phyloP scores from a whole-genome alignment of 192 early-diverging fungal genomes.

The Spizellomyces punctatus region DNA sequence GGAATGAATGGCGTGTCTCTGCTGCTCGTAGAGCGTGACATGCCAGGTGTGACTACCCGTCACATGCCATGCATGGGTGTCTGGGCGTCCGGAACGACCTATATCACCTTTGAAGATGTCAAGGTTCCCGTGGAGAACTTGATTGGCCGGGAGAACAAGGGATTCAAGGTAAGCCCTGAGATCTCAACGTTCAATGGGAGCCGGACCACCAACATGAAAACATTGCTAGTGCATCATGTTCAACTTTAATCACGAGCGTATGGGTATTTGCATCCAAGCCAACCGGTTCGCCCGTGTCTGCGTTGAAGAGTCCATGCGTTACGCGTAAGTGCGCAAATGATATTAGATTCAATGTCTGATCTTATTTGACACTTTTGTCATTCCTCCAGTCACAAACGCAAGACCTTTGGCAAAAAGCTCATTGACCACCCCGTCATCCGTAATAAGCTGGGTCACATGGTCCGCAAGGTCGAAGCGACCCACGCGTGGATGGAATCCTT shows the following conservation, averaged over 20 bases:
- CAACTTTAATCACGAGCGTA: constrained; percentile 82
- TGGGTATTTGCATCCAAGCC: constrained; percentile 82
- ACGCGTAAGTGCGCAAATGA: constrained; percentile 48
- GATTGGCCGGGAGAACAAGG: constrained; percentile 83
- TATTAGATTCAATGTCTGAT: background rate
- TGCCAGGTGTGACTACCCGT: constrained; percentile 72
- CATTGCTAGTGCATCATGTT: constrained; percentile 54
- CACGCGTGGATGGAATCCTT: constrained; percentile 82
- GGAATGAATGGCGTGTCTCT: constrained; percentile 81
- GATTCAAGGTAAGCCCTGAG: constrained; percentile 62
- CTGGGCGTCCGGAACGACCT: constrained; percentile 80
- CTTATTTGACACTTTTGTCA: background rate
- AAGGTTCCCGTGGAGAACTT: constrained; percentile 83
- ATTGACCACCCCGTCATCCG: constrained; percentile 74
- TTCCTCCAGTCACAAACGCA: constrained; percentile 61
- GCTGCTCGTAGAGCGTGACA: constrained; percentile 69
- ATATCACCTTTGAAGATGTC: constrained; percentile 82
- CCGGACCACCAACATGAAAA: constrained; percentile 11
- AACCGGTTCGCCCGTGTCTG: constrained; percentile 87
- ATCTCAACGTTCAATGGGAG: background rate
- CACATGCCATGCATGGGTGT: constrained; percentile 85
- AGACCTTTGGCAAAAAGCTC: constrained; percentile 85
- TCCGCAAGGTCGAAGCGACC: constrained; percentile 80
- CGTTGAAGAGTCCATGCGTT: constrained; percentile 79
- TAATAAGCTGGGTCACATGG: constrained; percentile 76